Base-by-base conservation (phyloP, 257 asterid species). In the Nicotiana obtusifolia region DNA sequence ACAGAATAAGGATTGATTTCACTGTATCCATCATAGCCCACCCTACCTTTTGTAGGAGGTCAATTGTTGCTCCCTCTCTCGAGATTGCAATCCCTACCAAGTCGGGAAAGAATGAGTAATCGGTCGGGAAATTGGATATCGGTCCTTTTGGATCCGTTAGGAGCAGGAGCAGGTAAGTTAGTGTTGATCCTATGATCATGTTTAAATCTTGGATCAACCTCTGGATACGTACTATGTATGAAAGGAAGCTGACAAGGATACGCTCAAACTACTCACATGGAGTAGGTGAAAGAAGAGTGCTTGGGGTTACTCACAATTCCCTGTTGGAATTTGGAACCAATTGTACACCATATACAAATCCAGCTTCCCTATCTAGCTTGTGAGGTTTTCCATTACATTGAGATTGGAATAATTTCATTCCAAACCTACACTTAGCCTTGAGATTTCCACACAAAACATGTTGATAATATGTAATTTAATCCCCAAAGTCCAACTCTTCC, bases 191-290 rank as follows among this genome's bases (percentile, higher is more conserved):
- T 0, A 3, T 41, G 13, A 8, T 41, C 10, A 14, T 14, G 5
- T 52, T 75, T 24, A 75, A 75, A 49, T 75, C 10, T 0, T 75
- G 10, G 16, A 75, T 49, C 1, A 3, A 2, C 1, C 9, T 71
- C 2, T 11, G 0, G 7, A 7, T 0, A 13, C 7, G 0, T 24
- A 10, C 11, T 13, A 0, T 3, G 1, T 20, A 76, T 60, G 65
- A 71, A 35, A 76, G 44, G 78, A 78, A 41, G 64, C 5, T 62
- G 77, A 80, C 47, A 81, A 82, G 81, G 59, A 65, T 65, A 67
- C 77, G 44, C 2, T 16, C 71, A 10, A 84, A 35, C 81, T 73
- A 76, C 65, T 87, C 91, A 89, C 90, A 87, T 87, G 90, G 86
- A 85, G 82, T 86, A 87, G 88, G 87, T 84, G 78, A 60, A 60